Evolutionary conservation across 23 red algal genomes (phyloP), one percentile per base, ranked within the genome.

Genomic region (Gracilaria gracilis): DNA sequence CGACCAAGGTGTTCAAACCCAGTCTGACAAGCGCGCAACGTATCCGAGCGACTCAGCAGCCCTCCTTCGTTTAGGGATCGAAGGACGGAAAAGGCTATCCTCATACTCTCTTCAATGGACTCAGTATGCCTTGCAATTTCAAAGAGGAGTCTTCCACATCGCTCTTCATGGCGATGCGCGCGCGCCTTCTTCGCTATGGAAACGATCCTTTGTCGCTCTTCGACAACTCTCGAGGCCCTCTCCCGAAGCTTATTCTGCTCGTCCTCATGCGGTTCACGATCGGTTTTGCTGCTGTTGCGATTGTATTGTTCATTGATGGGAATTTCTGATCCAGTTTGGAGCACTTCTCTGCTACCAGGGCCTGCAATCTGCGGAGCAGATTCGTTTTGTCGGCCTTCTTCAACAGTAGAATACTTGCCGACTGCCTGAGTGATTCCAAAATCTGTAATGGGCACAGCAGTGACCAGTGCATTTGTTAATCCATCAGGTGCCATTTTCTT

Each of bases 111-210:
- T 33, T 51, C 72, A 77, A 77, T 28, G 20, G 8, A 17, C 27
- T 77, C 17, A 5, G 23, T n/a, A 3, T 51, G 20, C 42, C 16
- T 51, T 17, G 23, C n/a, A 77, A 77, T 51, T 29, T 77, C 72
- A 25, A 15, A 0, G n/a, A 77, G 38, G 21, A 77, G 21, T 51
- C 20, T 25, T 1, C 50, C 39, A 50, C 72, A 77, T 50, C 72
- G 20, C 9, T 50, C 16, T 0, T 50, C 50, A 42, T 77, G 27
- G 11, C 72, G 72, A 25, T 31, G 3, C 36, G 17, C 23, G 1
- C 72, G 72, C 31, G 72, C 39, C 72, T 77, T 77, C 39, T 50
- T 46, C 6, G 72, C 72, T 77, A 77, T 77, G 0, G 72, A 20
- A 51, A 77, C 27, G 0, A 77, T 37, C 46, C 72, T 40, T n/a